Evolutionary conservation across 345 rosid genomes (phyloP).

Genomic region (Acer negundo): DNA sequence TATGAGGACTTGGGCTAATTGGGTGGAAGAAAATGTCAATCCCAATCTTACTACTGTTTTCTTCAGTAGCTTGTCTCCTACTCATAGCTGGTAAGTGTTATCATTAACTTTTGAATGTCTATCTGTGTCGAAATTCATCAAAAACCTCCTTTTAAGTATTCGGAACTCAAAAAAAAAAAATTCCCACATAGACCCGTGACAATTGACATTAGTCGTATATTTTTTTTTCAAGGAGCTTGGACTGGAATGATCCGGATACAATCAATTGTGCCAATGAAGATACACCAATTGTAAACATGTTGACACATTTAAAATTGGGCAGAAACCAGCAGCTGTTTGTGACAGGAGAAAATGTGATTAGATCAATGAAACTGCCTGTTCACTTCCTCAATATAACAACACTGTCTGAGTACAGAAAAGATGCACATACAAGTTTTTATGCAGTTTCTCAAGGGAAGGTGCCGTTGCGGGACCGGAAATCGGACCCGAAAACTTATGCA

Average conservation of each 20-base stretch:
- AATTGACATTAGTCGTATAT: background rate
- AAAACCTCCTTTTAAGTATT: background rate
- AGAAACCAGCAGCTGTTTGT: constrained; percentile 53
- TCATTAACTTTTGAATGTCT: no score
- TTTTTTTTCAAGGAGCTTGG: constrained; percentile 53
- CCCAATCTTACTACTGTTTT: constrained; percentile 57
- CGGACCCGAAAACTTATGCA: constrained; percentile 59
- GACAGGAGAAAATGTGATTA: constrained; percentile 49
- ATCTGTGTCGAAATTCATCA: background rate
- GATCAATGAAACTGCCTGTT: constrained; percentile 40
- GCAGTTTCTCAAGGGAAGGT: constrained; percentile 46
- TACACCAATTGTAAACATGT: constrained; percentile 45
- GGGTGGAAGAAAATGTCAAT: constrained; percentile 73
- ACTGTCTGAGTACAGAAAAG: constrained; percentile 84
- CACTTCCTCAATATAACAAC: constrained; percentile 63
- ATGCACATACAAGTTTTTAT: constrained; percentile 67
- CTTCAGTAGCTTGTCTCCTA: constrained; percentile 85
- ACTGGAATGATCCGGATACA: constrained; percentile 58
- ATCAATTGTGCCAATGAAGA: constrained; percentile 68
- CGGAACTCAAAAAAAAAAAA: background rate
- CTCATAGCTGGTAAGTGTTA: constrained; percentile 56
- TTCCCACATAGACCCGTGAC: background rate
- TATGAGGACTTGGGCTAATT: constrained; percentile 61
- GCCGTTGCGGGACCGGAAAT: constrained; percentile 46
- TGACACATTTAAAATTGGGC: constrained; percentile 51